These are phyloP conservation scores for Lathyrus aphaca DNA, from an alignment of 306 rosid genomes.

Conservation along the genomic window DNA sequence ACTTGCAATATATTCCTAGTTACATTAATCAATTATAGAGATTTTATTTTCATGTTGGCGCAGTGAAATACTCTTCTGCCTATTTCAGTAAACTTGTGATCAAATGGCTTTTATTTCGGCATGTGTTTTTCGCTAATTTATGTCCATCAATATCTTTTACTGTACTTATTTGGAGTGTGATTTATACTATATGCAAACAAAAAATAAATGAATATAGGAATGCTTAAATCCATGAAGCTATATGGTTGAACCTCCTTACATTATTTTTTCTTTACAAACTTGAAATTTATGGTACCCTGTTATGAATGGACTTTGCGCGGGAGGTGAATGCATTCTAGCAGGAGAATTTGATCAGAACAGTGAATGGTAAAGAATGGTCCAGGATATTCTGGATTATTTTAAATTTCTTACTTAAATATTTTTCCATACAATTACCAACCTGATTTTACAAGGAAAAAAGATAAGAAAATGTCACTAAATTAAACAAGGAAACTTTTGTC, in stretches of 20 bases:
- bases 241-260: slow-evolving; percentile 8
- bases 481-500: neutral
- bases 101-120: slow-evolving; percentile 6
- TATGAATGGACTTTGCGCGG: slow-evolving; percentile 66
- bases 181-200: slow-evolving; percentile 3
- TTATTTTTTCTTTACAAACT: neutral
- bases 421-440: neutral
- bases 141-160: neutral
- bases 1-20: neutral
- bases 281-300: slow-evolving; percentile 50
- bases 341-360: slow-evolving; percentile 53
- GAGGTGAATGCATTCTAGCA: slow-evolving; percentile 64
- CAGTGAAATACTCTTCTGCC: neutral
- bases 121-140: neutral
- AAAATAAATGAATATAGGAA: neutral
- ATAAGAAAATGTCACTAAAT: too few relatives aligned
- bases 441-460: neutral
- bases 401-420: neutral
- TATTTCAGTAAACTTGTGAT: slow-evolving; percentile 4
- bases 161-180: neutral
- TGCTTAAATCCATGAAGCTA: slow-evolving; percentile 9
- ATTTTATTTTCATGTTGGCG: neutral
- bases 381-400: slow-evolving; percentile 14
- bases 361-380: slow-evolving; percentile 27
- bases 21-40: neutral